Evolutionary conservation across 1,284 basidiomycete species (phyloP).

Genomic region (Trichosporon faecale): DNA sequence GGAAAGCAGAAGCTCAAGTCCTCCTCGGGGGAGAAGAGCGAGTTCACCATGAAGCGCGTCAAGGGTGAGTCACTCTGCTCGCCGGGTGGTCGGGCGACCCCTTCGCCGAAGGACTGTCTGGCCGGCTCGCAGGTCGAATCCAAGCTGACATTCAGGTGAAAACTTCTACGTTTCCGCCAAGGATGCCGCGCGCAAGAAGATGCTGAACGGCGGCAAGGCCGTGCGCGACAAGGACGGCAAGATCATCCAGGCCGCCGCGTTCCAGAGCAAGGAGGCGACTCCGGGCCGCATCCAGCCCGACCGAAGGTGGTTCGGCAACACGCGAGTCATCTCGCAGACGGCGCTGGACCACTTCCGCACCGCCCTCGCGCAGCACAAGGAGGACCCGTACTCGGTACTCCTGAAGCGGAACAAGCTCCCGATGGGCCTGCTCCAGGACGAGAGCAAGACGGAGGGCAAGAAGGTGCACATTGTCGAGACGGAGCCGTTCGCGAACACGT

Average conservation of each 20-base stretch:
- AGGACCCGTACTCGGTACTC: constrained; percentile 91
- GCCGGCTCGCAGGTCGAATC: not conserved
- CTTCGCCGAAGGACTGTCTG: too few relatives aligned
- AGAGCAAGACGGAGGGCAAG: constrained; percentile 78
- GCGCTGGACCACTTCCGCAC: constrained; percentile 92
- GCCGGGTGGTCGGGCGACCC: not conserved
- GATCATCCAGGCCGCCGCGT: constrained; percentile 84
- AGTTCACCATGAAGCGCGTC: constrained; percentile 61
- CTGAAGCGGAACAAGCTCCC: constrained; percentile 88
- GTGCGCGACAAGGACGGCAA: constrained; percentile 84
- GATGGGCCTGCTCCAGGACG: constrained; percentile 87
- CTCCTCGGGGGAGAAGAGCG: constrained; percentile 32
- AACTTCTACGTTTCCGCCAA: constrained; percentile 94
- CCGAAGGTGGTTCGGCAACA: constrained; percentile 95
- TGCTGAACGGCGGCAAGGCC: constrained; percentile 86
- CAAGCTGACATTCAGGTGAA: constrained; percentile 44
- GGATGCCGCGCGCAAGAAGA: constrained; percentile 73
- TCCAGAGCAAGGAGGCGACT: constrained; percentile 83
- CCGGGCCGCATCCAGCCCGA: constrained; percentile 89
- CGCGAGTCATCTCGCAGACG: constrained; percentile 93
- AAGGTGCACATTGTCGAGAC: constrained; percentile 87
- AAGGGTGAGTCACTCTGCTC: constrained; percentile 56
- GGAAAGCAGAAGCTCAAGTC: constrained; percentile 43
- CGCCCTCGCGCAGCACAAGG: constrained; percentile 72
- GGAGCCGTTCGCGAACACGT: constrained; percentile 86